Conservation (phyloP, 352 stramenopile genomes). For the Detonula confervacea region DNA sequence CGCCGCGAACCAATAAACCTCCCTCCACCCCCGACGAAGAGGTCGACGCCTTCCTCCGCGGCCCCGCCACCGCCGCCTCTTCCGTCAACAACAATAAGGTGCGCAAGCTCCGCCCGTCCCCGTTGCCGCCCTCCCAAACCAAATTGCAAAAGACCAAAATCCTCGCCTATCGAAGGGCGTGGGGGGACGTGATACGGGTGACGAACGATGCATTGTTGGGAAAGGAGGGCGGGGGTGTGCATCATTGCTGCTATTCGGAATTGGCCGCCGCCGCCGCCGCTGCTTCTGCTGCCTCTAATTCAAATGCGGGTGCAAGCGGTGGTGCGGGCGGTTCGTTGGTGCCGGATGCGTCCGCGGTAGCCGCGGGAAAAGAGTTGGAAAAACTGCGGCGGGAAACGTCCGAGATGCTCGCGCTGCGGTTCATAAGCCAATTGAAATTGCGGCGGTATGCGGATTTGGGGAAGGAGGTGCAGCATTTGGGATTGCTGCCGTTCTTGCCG, state of each 20-base stretch:
- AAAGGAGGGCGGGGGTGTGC: neutral
- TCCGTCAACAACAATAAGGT: neutral
- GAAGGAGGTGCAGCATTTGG: constrained; percentile 63
- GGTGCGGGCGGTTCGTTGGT: neutral
- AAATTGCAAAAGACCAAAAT: constrained; percentile 46
- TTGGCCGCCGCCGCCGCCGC: constrained; percentile 21
- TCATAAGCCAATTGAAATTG: constrained; percentile 65
- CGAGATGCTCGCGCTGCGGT: constrained; percentile 73
- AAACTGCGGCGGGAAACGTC: constrained; percentile 25
- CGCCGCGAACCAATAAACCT: constrained; percentile 2
- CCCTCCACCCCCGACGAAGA: constrained; percentile 50
- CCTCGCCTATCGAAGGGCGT: constrained; percentile 66
- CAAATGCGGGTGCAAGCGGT: neutral
- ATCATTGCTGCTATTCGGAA: constrained; percentile 8
- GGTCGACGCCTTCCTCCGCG: constrained; percentile 66
- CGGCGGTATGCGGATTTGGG: constrained; percentile 63
- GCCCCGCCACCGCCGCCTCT: constrained; percentile 5
- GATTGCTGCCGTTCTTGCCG: constrained; percentile 45
- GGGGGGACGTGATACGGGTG: constrained; percentile 70
- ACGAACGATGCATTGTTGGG: constrained; percentile 37
- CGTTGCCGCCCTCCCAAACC: constrained; percentile 44
- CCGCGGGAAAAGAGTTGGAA: neutral
- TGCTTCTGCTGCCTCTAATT: neutral
- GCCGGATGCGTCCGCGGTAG: too few relatives aligned
- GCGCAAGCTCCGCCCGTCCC: constrained; percentile 26